Percentiles rank a stretch among this genome's conserved stretches.
Conservation (phyloP, 2,329 filamentous ascomycete species). For the Fonsecaea nubica region DNA sequence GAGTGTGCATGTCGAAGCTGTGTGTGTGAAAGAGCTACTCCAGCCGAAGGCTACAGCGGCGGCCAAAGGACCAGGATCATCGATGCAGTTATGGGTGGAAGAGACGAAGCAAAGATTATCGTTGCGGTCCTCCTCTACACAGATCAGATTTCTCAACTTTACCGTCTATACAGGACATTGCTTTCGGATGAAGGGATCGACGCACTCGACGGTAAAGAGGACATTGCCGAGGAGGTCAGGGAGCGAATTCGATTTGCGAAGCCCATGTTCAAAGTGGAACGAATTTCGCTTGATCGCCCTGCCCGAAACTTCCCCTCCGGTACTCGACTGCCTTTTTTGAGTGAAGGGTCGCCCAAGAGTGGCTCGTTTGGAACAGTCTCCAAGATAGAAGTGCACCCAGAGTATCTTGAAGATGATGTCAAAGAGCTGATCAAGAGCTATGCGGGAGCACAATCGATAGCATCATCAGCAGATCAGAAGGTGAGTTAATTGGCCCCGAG, state of each 20-base stretch:
- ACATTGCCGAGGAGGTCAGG: constrained; percentile 6
- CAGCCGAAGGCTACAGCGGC: constrained; percentile 3
- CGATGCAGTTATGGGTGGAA: background rate
- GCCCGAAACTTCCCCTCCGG: constrained; percentile 1
- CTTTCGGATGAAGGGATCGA: constrained; percentile 4
- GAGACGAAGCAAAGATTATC: constrained; percentile 9
- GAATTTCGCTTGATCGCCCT: constrained; percentile 7
- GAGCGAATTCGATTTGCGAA: constrained; percentile 8
- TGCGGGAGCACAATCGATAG: background rate
- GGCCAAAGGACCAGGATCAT: background rate
- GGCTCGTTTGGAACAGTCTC: constrained; percentile 12
- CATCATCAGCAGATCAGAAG: constrained; percentile 1
- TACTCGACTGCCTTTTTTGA: constrained; percentile 7
- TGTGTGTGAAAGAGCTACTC: background rate
- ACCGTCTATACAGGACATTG: background rate
- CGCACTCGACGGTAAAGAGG: background rate
- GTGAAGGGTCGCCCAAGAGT: background rate
- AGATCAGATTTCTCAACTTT: constrained; percentile 6
- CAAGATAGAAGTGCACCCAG: constrained; percentile 4
- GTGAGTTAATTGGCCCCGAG: background rate
- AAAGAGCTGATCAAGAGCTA: constrained; percentile 6
- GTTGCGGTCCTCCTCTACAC: constrained; percentile 9
- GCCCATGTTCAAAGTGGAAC: constrained; percentile 5
- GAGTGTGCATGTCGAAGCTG: constrained; percentile 8
- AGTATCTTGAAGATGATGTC: constrained; percentile 10